Evolutionary conservation across 1,284 basidiomycete species (phyloP), one percentile per base, ranked within the genome.

Genomic region (Microbotryum intermedium): DNA sequence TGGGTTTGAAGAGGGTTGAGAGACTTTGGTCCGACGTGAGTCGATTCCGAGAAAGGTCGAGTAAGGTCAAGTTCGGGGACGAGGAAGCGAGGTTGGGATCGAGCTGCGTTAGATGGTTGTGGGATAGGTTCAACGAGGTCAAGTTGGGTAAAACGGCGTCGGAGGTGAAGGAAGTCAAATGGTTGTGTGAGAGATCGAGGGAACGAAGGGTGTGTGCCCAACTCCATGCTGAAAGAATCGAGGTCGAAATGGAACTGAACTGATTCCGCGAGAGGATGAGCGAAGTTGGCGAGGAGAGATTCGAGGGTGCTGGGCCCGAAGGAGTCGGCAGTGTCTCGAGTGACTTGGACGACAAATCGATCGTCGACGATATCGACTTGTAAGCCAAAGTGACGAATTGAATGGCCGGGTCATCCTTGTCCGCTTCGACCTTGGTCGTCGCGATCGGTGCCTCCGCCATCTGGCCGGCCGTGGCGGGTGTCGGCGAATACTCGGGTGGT

Each of bases 11-110:
- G 25, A 66, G 53, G 0, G 34, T 3, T 0, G 47, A 49, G 50
- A 66, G 42, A 34, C 62, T 60, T 3, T 53, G 23, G 49, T 60
- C 48, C 7, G 55, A 34, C 9, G 58, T 60, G 13, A 66, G 59
- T 21, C 58, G 57, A 49, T 66, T 66, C 30, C 53, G 47, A 9
- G 59, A 54, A 23, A 66, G 55, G 16, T 53, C 45, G n/a, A 66
- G 57, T 20, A 45, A 28, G 3, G 42, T 29, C 10, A 66, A 48
- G 0, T 50, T n/a, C 0, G 65, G 62, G 9, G 50, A 50, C 25
- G 58, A 25, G 2, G 20, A 3, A 4, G 50, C 51, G 50, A 61
- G 50, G 11, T 45, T 25, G n/a, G 49, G n/a, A 23, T 61, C 46
- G 28, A 55, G 28, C 1, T 58, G 47, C 3, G 55, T 26, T 8